These are phyloP conservation scores for Erodium chrysanthum DNA, from an alignment of 441 rosid species.

Conservation along the genomic window DNA sequence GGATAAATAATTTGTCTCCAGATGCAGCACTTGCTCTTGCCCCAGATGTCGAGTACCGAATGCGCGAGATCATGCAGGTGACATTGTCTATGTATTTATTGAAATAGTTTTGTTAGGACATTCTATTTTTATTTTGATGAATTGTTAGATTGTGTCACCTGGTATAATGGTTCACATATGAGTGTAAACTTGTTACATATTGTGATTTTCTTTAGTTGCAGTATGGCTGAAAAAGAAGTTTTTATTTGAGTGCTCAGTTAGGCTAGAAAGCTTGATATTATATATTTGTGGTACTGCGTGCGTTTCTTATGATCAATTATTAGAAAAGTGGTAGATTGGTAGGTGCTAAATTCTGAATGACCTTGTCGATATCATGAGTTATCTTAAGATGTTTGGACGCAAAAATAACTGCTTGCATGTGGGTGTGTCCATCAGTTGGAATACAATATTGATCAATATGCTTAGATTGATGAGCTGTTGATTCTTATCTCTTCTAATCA, in stretches of 20 bases:
- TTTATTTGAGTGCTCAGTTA: background rate
- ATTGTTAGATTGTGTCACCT: background rate
- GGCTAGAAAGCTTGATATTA: background rate
- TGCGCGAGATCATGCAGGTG: conserved; percentile 92
- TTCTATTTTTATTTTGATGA: background rate
- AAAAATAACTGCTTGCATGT: no score
- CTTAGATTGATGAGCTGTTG: no score
- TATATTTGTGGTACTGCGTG: no score
- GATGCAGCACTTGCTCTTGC: conserved; percentile 82
- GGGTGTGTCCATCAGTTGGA: no score
- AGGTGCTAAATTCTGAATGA: background rate
- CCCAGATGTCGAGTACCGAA: conserved; percentile 79
- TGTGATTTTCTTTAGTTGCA: background rate
- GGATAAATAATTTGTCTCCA: conserved; percentile 49
- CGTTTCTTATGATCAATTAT: no score
- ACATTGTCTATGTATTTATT: background rate
- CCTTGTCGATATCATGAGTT: background rate
- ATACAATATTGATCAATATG: no score
- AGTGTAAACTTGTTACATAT: background rate
- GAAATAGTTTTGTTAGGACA: background rate
- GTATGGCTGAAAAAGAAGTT: background rate
- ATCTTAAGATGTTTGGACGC: background rate
- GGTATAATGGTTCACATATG: background rate
- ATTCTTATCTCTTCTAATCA: no score
- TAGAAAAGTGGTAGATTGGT: no score